Evolutionary conservation across 257 asterid genomes (phyloP), one percentile per base, ranked within the genome.

Genomic region (Capsicum chinense): DNA sequence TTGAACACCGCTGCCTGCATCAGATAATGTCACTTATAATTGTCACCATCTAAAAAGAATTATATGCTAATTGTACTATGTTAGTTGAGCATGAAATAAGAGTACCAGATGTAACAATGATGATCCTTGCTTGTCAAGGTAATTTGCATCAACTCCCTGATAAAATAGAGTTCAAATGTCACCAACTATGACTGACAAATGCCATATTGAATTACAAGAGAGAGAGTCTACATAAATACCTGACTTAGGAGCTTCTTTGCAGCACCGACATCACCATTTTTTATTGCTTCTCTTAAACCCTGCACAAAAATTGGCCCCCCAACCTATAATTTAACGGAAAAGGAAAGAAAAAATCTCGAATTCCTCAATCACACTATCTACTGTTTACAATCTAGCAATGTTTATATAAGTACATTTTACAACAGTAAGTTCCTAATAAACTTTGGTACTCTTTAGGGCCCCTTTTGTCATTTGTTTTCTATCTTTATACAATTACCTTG

Each of bases 201-300:
- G 48, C 19, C 12, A 68, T 76, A 81, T 47, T 50, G 64, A 80
- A 86, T 62, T 85, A 83, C 42, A 21, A 83, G 80, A 47, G 69
- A 84, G 70, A 78, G 71, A 73, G 80, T 81, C 87, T 79, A 71
- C n/a, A 88, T 84, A 85, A 76, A 66, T 88, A 92, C 99, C 97
- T 91, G 97, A 90, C 88, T 91, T 90, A 97, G 85, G 88, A 97
- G 98, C 90, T 90, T 91, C 90, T 87, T 92, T 56, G 95, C 98
- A 68, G 95, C 91, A 59, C 93, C 86, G 6, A 89, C 83, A 82
- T 97, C 98, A n/a, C 99, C 98, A 80, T 94, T 95, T 89, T 97
- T 95, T 86, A 95, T 97, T 90, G 99, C 99, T 90, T 93, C 99
- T 83, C 97, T 92, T 83, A 95, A 86, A 85, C 99, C 99, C 99